Evolutionary conservation across 2,329 filamentous ascomycete genomes (phyloP).

Genomic region (Ceratocystis destructans): DNA sequence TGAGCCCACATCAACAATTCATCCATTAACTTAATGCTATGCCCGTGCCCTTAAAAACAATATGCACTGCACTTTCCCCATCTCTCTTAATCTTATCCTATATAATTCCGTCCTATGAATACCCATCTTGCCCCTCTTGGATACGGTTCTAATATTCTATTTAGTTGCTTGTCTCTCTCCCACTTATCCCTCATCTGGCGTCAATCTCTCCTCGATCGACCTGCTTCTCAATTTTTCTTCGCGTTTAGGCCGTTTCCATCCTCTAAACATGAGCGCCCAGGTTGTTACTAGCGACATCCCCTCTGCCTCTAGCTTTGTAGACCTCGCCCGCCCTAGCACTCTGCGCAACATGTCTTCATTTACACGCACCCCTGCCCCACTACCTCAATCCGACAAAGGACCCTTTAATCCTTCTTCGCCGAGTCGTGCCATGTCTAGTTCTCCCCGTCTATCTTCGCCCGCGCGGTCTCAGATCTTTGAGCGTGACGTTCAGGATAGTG

Average conservation of each 20-base stretch:
- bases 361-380: conserved; percentile 30
- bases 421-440: conserved; percentile 50
- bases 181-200: background rate
- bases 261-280: conserved; percentile 28
- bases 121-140: background rate
- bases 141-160: background rate
- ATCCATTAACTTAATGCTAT: conserved; percentile 1
- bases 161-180: background rate
- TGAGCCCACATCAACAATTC: background rate
- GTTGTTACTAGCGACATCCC: conserved; percentile 43
- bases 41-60: background rate
- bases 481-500: conserved; percentile 77
- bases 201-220: background rate
- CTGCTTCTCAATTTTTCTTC: background rate
- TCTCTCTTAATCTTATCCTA: background rate
- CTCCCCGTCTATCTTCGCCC: conserved; percentile 64
- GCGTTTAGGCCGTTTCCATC: background rate
- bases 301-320: conserved; percentile 27
- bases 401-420: conserved; percentile 47
- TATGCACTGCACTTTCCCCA: background rate
- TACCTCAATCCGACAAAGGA: conserved; percentile 31
- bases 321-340: conserved; percentile 8
- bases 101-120: background rate
- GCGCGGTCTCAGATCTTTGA: conserved; percentile 78
- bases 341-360: conserved; percentile 16